Evolutionary conservation across 2,329 filamentous ascomycete species (phyloP), one percentile per base, ranked within the genome.

Genomic region (Fusarium duplospermum): DNA sequence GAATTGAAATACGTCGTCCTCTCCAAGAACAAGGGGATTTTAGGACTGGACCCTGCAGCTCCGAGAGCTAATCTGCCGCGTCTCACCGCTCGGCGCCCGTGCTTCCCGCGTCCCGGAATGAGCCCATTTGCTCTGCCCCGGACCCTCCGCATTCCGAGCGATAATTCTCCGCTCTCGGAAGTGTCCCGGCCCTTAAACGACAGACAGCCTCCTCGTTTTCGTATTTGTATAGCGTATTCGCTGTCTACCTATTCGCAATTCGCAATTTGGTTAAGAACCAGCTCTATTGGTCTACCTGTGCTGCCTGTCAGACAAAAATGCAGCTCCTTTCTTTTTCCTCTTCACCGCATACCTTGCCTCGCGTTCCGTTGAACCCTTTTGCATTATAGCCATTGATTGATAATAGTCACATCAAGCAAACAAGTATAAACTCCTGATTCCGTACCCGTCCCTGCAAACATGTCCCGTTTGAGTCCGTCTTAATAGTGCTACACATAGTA

Each of bases 71-170:
- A 61, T 24, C 69, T 81, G 80, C 79, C 79, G 47, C 20, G 10
- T 6, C 66, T 73, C 76, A 81, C 80, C 80, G 80, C 80, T 78
- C 77, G 75, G 76, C 50, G 65, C 31, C 59, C 69, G 60, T 45
- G 65, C 66, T 57, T 72, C 72, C 79, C 78, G 79, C 50, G 27
- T 54, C 27, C 47, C 47, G 47, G 47, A 54, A 71, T 79, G 64
- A 73, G 68, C 64, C 70, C 63, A 61, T 63, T 56, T 35, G 35
- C 62, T 38, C 38, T 54, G 47, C 18, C 31, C 71, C 64, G 62
- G 58, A 64, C 50, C 35, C 60, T 64, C 71, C 66, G 64, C 64
- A 65, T 56, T 66, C 64, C 52, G 57, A 67, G 60, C 61, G 67
- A 35, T 62, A 70, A 67, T 66, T 69, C 73, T 36, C 66, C 54